These are phyloP conservation scores for Acorus gramineus DNA, from an alignment of 106 monocot genomes.

Conservation along the genomic window DNA sequence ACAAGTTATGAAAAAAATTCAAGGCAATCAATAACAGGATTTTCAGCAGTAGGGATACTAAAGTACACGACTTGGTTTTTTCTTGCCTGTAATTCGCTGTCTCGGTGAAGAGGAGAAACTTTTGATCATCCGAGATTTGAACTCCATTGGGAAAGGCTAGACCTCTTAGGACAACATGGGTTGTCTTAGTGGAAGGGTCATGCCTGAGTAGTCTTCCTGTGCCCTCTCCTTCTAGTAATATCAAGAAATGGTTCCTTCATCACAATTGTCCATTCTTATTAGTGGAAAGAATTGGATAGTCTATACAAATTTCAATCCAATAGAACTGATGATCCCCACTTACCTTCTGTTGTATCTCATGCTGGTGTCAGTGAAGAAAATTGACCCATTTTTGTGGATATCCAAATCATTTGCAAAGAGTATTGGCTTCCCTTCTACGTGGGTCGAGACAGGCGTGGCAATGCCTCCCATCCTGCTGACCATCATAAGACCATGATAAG, in stretches of 20 bases:
- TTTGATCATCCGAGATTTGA: conserved; percentile 69
- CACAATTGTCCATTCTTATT: neutral
- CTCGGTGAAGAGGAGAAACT: conserved; percentile 77
- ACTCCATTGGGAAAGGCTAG: conserved; percentile 87
- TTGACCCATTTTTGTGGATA: conserved; percentile 67
- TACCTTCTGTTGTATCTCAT: conserved; percentile 63
- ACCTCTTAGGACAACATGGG: conserved; percentile 61
- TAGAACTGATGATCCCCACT: neutral
- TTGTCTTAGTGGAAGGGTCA: conserved; percentile 41
- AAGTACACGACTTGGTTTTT: neutral
- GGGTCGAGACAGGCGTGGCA: conserved; percentile 43
- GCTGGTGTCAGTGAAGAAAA: conserved; percentile 93
- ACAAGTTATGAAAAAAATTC: neutral
- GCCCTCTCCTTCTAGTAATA: conserved; percentile 68
- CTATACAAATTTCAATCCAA: neutral
- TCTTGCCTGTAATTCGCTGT: conserved; percentile 77
- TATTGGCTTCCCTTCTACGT: conserved; percentile 50
- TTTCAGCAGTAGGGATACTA: neutral
- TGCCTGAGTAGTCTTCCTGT: conserved; percentile 82
- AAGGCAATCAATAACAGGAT: no score
- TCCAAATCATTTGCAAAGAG: conserved; percentile 86
- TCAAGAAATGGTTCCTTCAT: conserved; percentile 59
- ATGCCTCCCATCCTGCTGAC: conserved; percentile 49
- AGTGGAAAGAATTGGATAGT: neutral
- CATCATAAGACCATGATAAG: conserved; percentile 65